These are phyloP conservation scores for Xanthoceras sorbifolium DNA, from an alignment of 345 rosid genomes.

Conservation along the genomic window DNA sequence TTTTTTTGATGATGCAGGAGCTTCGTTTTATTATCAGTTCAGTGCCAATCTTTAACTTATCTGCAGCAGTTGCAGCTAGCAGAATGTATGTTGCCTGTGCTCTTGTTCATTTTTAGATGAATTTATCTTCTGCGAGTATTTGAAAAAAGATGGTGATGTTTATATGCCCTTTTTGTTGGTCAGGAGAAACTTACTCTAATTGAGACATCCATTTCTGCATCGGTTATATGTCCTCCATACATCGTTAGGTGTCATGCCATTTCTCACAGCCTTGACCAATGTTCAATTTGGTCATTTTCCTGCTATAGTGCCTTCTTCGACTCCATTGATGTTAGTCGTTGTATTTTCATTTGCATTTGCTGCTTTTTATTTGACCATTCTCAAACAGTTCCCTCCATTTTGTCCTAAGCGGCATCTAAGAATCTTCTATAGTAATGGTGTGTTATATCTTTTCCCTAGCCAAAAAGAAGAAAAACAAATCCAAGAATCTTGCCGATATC, in stretches of 20 bases:
- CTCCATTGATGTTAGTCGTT: background rate
- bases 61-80: constrained; percentile 90
- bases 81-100: constrained; percentile 58
- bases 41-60: constrained; percentile 90
- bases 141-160: background rate
- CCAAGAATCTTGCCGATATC: background rate
- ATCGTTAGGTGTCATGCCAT: background rate
- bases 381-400: background rate
- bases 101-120: background rate
- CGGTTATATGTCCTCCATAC: background rate
- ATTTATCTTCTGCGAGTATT: background rate
- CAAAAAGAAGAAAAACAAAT: background rate
- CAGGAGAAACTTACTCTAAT: background rate
- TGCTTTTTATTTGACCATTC: background rate
- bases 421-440: background rate
- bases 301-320: background rate
- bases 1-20: constrained; percentile 68
- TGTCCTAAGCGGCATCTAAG: background rate
- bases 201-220: background rate
- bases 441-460: background rate
- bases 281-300: background rate
- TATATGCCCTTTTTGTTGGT: background rate
- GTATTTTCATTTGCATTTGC: background rate
- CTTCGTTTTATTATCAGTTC: constrained; percentile 92
- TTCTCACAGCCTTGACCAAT: background rate